These are phyloP conservation scores for Magnusiomyces magnusii DNA, from an alignment of 1,139 yeast genomes.

Conservation along the genomic window DNA sequence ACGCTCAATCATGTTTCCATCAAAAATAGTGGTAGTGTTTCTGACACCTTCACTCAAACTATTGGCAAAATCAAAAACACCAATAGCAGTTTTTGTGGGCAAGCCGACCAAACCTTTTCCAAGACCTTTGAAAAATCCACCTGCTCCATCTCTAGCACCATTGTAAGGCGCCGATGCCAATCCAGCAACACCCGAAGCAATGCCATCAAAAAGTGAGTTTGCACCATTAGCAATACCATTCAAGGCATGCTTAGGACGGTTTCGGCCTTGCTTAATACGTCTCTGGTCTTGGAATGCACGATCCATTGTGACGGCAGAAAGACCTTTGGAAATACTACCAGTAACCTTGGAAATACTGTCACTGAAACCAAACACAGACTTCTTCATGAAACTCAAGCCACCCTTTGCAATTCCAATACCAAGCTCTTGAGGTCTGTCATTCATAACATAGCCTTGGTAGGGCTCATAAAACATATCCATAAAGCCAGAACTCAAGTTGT, in stretches of 20 bases:
- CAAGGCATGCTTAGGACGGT: slow-evolving; percentile 80
- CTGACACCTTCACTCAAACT: slow-evolving; percentile 92
- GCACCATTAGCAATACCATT: slow-evolving; percentile 87
- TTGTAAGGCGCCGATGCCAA: slow-evolving; percentile 85
- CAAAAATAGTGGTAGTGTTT: slow-evolving; percentile 87
- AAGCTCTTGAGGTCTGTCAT: slow-evolving; percentile 90
- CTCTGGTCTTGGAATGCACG: slow-evolving; percentile 76
- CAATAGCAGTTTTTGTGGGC: slow-evolving; percentile 96
- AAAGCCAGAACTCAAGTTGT: slow-evolving; percentile 88
- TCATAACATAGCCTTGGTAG: slow-evolving; percentile 88
- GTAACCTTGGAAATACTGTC: slow-evolving; percentile 91
- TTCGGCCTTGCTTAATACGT: slow-evolving; percentile 62
- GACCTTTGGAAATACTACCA: slow-evolving; percentile 90
- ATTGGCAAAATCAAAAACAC: slow-evolving; percentile 85
- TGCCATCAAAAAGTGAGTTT: slow-evolving; percentile 75
- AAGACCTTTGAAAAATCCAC: slow-evolving; percentile 86
- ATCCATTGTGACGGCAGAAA: slow-evolving; percentile 87
- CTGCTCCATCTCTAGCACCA: slow-evolving; percentile 85
- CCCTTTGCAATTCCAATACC: slow-evolving; percentile 97
- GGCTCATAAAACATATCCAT: slow-evolving; percentile 97
- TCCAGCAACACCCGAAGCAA: slow-evolving; percentile 85
- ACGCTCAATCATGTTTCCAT: slow-evolving; percentile 67
- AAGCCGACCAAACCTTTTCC: slow-evolving; percentile 94
- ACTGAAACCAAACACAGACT: slow-evolving; percentile 89
- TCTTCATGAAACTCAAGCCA: slow-evolving; percentile 85